Evolutionary conservation across 2,329 filamentous ascomycete genomes (phyloP), one percentile per base, ranked within the genome.

Genomic region (Aspergillus calidoustus): DNA sequence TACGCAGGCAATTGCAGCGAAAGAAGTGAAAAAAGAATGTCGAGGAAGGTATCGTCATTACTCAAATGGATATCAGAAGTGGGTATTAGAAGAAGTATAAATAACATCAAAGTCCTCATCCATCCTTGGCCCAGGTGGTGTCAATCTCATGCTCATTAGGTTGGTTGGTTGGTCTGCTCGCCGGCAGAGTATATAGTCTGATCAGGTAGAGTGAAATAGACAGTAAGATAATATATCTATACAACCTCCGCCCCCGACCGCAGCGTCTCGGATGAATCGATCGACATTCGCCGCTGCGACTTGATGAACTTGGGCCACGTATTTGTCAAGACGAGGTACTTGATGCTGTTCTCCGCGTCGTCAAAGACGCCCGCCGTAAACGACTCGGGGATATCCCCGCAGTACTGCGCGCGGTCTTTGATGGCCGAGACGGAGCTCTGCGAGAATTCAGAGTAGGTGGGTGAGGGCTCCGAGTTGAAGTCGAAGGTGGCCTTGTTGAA

Each of bases 321-420:
- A 69, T 90, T 90, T 15, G 87, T 89, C 61, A 89, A 76, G 2
- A 90, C 87, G 6, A 90, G 80, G 62, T 89, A 87, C 73, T 88
- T 89, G 75, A 90, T 84, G 66, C 82, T 83, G n/a, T 75, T 74
- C 69, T 87, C 82, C 0, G 87, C 85, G 4, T 76, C 79, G 67
- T 89, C 86, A 68, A 90, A 90, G 2, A 89, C 79, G 0, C 70
- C 69, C 4, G 77, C 72, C 53, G 81, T 76, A 59, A 89, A 90
- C 0, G 63, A 74, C 0, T 75, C 73, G 0, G 86, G 76, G 19
- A 79, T 68, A 5, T 73, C 72, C 22, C 75, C 73, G 65, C 71
- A 71, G 64, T 72, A 75, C 48, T 73, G 68, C 8, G 74, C 68
- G 43, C 70, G 68, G 51, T 73, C 68, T n/a, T 69, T 68, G 43